Percentiles rank a stretch among this genome's conserved stretches.
Evolutionary conservation across 805 yeast species (phyloP).

Genomic region (Saturnispora saitoi): DNA sequence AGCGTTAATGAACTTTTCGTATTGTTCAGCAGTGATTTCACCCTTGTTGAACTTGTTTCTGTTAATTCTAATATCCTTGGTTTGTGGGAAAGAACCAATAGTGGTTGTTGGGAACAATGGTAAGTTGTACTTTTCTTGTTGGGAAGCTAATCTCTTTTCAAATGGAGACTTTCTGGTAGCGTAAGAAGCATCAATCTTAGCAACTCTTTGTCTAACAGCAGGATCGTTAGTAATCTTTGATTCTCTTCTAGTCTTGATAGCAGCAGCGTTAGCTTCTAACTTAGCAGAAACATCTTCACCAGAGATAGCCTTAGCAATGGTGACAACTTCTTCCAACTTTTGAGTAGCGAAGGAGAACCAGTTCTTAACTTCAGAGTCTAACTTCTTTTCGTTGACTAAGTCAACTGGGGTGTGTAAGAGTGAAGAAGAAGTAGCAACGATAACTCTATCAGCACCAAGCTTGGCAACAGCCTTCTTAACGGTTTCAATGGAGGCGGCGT

Average conservation of each 20-base stretch:
- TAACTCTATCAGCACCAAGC: conserved; percentile 78
- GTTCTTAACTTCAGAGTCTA: conserved; percentile 85
- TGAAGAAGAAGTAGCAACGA: conserved; percentile 94
- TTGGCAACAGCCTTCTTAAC: conserved; percentile 77
- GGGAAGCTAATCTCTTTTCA: conserved; percentile 79
- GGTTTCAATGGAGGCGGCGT: conserved; percentile 71
- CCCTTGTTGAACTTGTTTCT: conserved; percentile 99
- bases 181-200: conserved; percentile 64
- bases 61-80: conserved; percentile 97
- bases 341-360: conserved; percentile 99
- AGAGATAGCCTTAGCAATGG: conserved; percentile 78
- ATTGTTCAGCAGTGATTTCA: conserved; percentile 86
- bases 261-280: conserved; percentile 78
- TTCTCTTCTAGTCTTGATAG: conserved; percentile 75
- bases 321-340: conserved; percentile 86
- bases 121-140: conserved; percentile 79
- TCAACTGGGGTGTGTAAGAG: conserved; percentile 98
- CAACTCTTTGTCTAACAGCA: conserved; percentile 80
- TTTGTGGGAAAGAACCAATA: conserved; percentile 99
- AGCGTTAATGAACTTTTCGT: conserved; percentile 92
- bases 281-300: conserved; percentile 76
- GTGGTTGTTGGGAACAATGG: conserved; percentile 99
- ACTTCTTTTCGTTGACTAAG: conserved; percentile 83
- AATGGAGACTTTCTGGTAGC: conserved; percentile 83
- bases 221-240: conserved; percentile 88